Evolutionary conservation across 176 grass and related monocot species (phyloP), one percentile per base, ranked within the genome.

Genomic region (Bonia amplexicaulis): DNA sequence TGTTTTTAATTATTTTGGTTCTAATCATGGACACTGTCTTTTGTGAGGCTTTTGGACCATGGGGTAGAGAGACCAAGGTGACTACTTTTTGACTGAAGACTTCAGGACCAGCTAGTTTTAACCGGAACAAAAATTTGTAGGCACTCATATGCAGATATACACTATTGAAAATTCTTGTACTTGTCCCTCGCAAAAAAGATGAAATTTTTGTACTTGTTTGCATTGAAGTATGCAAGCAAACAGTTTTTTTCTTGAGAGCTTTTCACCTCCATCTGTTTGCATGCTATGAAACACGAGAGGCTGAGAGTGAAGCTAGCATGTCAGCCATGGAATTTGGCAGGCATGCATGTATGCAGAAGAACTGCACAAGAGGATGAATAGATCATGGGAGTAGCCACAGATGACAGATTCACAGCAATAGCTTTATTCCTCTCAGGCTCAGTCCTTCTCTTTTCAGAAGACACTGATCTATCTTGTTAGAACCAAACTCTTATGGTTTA

Each of bases 31-130:
- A 80, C 35, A 47, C 80, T 58, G 48, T 84, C 89, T 83, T 87
- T 87, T 76, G 69, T 76, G 80, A 76, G 85, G 85, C 89, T 91
- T 91, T 87, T 84, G 81, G 85, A 91, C 89, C 78, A 89, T 67
- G 41, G 65, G 65, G 48, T n/a, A 25, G 54, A 66, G 83, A 74
- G 82, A 80, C 82, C 78, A 85, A 82, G 66, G 29, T 26, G 6
- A 62, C 83, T 88, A 69, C 83, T 88, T 88, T 88, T 82, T 86
- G 86, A 89, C 90, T 46, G 48, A 3, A 74, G 66, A 33, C 27
- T 41, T 52, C 39, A 78, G 70, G 37, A 65, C 14, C 13, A 17
- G 13, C 27, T 6, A 13, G 7, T 29, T 27, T 29, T 29, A 25
- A 29, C 60, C 12, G 60, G 27, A 63, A 15, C 25, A 63, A 16